phyloP scores from a whole-genome alignment of 2,329 filamentous ascomycete species.

The Grosmannia serpens region DNA sequence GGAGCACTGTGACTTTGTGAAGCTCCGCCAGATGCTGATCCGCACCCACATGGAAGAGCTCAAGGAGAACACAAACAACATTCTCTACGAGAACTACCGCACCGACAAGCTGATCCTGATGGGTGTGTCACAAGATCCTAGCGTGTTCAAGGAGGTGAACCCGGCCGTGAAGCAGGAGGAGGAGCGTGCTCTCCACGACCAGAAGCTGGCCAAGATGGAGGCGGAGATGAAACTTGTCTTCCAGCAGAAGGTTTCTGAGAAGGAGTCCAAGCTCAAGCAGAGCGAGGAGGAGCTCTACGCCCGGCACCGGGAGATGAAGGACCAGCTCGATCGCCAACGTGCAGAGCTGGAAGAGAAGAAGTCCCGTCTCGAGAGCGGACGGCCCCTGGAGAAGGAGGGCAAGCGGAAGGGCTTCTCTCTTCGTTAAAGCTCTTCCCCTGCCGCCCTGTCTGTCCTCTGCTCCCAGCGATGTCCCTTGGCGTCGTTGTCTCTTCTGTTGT shows the following conservation, averaged over 20 bases:
- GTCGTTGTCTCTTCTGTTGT: conserved; percentile 13
- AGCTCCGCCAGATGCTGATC: conserved; percentile 99
- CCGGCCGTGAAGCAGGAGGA: conserved; percentile 99
- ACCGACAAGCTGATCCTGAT: conserved; percentile 98
- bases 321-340: conserved; percentile 92
- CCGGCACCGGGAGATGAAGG: conserved; percentile 98
- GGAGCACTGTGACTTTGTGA: conserved; percentile 99
- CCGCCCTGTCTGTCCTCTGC: background rate
- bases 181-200: conserved; percentile 93
- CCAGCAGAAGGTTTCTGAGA: conserved; percentile 99
- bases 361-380: conserved; percentile 81
- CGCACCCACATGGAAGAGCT: conserved; percentile 99
- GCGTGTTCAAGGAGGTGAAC: conserved; percentile 99
- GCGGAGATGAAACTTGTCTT: conserved; percentile 99
- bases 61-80: conserved; percentile 99
- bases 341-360: conserved; percentile 98
- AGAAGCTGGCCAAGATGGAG: conserved; percentile 99
- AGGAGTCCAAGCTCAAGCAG: conserved; percentile 99
- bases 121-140: conserved; percentile 97
- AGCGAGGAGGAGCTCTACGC: conserved; percentile 98
- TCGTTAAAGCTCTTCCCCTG: conserved; percentile 49
- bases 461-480: background rate
- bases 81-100: conserved; percentile 93
- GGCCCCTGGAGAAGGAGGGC: conserved; percentile 92
- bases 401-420: conserved; percentile 99